Evolutionary conservation across 2,329 filamentous ascomycete species (phyloP).

Genomic region (Xylariaceae sp.): DNA sequence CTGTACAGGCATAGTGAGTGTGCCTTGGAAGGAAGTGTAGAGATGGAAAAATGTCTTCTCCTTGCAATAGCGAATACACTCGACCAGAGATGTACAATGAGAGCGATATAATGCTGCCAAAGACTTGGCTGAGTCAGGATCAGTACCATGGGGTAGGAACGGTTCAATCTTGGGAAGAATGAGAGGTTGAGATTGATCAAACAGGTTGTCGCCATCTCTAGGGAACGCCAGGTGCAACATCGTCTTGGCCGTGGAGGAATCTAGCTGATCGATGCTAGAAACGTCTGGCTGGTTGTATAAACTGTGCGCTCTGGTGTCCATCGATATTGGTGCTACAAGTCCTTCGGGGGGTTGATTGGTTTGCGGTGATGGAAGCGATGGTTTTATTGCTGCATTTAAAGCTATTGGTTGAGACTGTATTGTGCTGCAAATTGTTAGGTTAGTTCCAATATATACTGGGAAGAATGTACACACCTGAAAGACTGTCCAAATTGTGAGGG

Average conservation of each 20-base stretch:
- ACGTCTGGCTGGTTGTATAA: constrained; percentile 67
- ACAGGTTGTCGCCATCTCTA: constrained; percentile 59
- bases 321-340: constrained; percentile 33
- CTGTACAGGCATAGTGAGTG: constrained; percentile 94
- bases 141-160: constrained; percentile 82
- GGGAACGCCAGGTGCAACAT: constrained; percentile 66
- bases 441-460: not conserved
- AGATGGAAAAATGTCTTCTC: constrained; percentile 96
- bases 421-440: constrained; percentile 40
- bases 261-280: constrained; percentile 63
- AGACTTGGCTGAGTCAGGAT: constrained; percentile 85
- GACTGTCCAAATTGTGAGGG: constrained; percentile 54
- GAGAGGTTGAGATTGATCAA: constrained; percentile 72
- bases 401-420: constrained; percentile 41
- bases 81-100: constrained; percentile 93
- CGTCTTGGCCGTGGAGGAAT: constrained; percentile 64
- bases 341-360: constrained; percentile 43
- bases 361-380: constrained; percentile 49
- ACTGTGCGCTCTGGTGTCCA: constrained; percentile 51
- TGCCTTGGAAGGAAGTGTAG: constrained; percentile 94
- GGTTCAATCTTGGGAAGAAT: constrained; percentile 84
- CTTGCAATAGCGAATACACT: constrained; percentile 94
- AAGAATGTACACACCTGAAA: constrained; percentile 53
- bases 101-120: constrained; percentile 88
- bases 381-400: constrained; percentile 30